Percentiles rank a stretch among this genome's conserved stretches.
Evolutionary conservation across 176 grass and related monocot species (phyloP).

Genomic region (Carex littledalei): DNA sequence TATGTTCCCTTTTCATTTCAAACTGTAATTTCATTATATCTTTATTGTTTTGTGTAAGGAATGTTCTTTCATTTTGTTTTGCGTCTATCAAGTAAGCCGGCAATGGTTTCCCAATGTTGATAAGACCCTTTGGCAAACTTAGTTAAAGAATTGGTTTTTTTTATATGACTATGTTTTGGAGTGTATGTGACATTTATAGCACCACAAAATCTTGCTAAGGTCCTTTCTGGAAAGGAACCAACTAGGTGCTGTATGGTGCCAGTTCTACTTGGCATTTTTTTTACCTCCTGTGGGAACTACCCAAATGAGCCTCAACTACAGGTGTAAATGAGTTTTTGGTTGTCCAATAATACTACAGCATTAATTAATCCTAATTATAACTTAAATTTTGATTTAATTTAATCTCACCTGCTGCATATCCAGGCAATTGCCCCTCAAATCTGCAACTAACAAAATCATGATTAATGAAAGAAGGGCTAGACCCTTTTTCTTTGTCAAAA

Average conservation of each 20-base stretch:
- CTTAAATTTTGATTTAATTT: not conserved
- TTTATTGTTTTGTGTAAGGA: not conserved
- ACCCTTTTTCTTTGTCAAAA: too few relatives aligned
- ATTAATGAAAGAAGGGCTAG: too few relatives aligned
- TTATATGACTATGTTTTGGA: not conserved
- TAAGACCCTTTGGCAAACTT: not conserved
- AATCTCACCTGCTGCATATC: not conserved
- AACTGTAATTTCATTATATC: not conserved
- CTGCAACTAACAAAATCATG: not conserved
- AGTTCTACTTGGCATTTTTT: not conserved
- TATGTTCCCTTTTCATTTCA: constrained; percentile 33
- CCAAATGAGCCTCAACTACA: not conserved
- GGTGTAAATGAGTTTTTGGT: not conserved
- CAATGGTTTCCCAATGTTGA: not conserved
- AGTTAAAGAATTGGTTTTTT: not conserved
- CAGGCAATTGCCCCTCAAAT: not conserved
- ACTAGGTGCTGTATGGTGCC: not conserved
- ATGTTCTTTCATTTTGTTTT: constrained; percentile 4
- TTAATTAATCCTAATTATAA: not conserved
- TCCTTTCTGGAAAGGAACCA: not conserved
- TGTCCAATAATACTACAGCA: not conserved
- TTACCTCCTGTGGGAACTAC: not conserved
- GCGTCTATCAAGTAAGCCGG: not conserved
- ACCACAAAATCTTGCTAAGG: not conserved
- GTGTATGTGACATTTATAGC: too few relatives aligned